Percentiles rank a stretch among this genome's conserved stretches.
phyloP scores from a whole-genome alignment of 129 eudicot genomes.

The Chrysanthemum makinoi region DNA sequence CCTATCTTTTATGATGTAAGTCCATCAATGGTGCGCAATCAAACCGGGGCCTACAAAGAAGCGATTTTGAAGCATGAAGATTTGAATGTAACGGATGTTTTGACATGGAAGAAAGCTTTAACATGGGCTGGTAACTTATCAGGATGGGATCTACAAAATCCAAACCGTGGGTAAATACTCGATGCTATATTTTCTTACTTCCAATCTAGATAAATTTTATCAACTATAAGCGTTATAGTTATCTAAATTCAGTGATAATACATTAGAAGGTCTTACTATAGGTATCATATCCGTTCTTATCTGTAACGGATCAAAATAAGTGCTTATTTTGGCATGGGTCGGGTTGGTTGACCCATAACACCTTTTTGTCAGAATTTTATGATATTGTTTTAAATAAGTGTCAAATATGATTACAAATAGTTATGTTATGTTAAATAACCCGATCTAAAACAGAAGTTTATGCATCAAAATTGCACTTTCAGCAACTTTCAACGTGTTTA shows the following conservation, averaged over 20 bases:
- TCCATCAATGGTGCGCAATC: conserved; percentile 30
- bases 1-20: conserved; percentile 42
- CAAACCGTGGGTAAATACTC: conserved; percentile 22
- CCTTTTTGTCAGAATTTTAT: neutral
- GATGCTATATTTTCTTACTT: neutral
- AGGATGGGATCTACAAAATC: conserved; percentile 35
- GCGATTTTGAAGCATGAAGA: conserved; percentile 28
- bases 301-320: neutral
- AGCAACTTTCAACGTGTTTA: too few relatives aligned
- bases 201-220: neutral
- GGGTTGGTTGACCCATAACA: neutral
- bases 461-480: too few relatives aligned
- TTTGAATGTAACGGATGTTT: conserved; percentile 15
- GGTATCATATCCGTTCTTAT: neutral
- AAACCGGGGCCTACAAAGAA: conserved; percentile 29
- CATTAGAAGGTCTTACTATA: neutral
- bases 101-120: conserved; percentile 30
- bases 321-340: neutral
- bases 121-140: conserved; percentile 25
- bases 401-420: too few relatives aligned
- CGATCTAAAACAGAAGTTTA: too few relatives aligned
- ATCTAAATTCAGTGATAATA: neutral
- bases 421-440: too few relatives aligned
- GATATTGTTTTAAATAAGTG: too few relatives aligned
- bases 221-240: neutral